phyloP scores from a whole-genome alignment of 176 grass and related monocot species.

The Eragrostis curvula region DNA sequence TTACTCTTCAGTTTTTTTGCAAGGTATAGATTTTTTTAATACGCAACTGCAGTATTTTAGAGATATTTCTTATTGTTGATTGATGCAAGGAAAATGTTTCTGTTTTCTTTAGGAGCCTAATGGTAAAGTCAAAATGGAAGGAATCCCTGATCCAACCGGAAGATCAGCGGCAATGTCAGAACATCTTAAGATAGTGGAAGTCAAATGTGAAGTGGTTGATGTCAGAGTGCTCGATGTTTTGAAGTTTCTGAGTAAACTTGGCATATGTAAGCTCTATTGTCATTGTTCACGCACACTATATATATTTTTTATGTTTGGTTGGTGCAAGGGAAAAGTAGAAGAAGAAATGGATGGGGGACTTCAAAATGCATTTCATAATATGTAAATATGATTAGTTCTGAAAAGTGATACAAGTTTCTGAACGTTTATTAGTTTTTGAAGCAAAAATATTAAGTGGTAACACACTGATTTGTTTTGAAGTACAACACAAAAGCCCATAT shows the following conservation, averaged over 20 bases:
- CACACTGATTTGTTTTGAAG: not conserved
- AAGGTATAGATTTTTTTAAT: constrained; percentile 9
- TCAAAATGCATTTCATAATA: too few relatives aligned
- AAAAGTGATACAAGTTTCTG: too few relatives aligned
- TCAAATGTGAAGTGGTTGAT: constrained; percentile 10
- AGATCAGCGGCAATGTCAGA: not conserved
- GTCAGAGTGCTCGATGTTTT: not conserved
- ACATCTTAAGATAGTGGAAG: not conserved
- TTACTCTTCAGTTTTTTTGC: constrained; percentile 10
- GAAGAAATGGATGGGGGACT: not conserved
- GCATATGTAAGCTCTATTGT: not conserved
- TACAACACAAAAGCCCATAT: too few relatives aligned
- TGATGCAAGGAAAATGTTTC: not conserved
- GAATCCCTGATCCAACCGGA: not conserved
- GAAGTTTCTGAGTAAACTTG: not conserved
- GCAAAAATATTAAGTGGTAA: not conserved
- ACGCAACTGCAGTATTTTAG: not conserved
- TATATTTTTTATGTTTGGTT: not conserved
- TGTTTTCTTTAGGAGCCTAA: not conserved
- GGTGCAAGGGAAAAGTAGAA: not conserved
- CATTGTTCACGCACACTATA: not conserved
- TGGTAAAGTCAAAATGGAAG: not conserved
- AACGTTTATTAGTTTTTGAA: not conserved
- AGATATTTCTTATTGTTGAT: not conserved
- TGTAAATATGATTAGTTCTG: too few relatives aligned